Evolutionary conservation across 768 basidiomycete genomes (phyloP).

Genomic region (Termitomyces sp.): DNA sequence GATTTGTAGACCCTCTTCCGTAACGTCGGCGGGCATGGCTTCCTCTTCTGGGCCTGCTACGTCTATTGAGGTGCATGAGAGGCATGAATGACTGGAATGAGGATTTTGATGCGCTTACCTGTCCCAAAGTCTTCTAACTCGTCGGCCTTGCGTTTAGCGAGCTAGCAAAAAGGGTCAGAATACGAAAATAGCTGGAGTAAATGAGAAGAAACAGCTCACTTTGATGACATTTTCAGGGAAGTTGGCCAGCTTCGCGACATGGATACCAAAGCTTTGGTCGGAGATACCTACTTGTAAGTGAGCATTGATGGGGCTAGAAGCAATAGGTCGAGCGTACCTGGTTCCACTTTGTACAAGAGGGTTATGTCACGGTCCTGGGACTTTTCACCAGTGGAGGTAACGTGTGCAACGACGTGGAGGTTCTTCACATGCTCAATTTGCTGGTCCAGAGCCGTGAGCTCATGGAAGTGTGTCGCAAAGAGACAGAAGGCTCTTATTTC

Average conservation of each 20-base stretch:
- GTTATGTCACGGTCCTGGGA: conserved; percentile 76
- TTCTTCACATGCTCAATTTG: conserved; percentile 88
- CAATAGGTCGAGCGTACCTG: conserved; percentile 50
- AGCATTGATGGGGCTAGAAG: not conserved
- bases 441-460: conserved; percentile 89
- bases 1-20: conserved; percentile 77
- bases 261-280: conserved; percentile 98
- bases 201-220: conserved; percentile 36
- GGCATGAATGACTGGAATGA: not conserved
- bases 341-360: conserved; percentile 90
- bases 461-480: conserved; percentile 98
- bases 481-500: conserved; percentile 91
- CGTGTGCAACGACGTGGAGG: conserved; percentile 93
- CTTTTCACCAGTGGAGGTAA: conserved; percentile 75
- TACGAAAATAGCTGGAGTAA: not conserved
- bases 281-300: conserved; percentile 62
- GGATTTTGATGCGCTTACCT: conserved; percentile 6
- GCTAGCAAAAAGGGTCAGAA: conserved; percentile 37
- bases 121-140: conserved; percentile 84
- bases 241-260: conserved; percentile 95
- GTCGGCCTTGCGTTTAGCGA: conserved; percentile 90
- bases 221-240: conserved; percentile 94
- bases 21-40: conserved; percentile 55
- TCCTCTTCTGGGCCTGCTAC: conserved; percentile 25
- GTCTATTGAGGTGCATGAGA: conserved; percentile 2